Evolutionary conservation across 176 grass and related monocot genomes (phyloP), one percentile per base, ranked within the genome.

Genomic region (Microstegium vimineum): DNA sequence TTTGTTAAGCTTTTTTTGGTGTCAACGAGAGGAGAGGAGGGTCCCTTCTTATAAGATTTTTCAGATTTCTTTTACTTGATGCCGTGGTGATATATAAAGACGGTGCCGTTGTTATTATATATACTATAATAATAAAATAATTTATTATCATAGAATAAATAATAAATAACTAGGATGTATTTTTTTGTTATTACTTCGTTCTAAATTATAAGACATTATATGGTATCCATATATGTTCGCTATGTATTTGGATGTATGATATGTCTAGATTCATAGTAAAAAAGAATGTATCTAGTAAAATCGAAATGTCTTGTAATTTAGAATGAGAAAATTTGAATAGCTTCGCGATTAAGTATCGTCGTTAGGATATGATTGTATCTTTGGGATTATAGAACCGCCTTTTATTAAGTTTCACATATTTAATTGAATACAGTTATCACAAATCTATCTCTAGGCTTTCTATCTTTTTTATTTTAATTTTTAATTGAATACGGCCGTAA

Each of bases 1-100:
- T 74, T 89, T 74, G 45, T 86, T 86, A 17, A 23, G 17, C 42
- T 20, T 80, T 80, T 86, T 86, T 37, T 72, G 23, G 57, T 66
- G 76, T 56, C 84, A 74, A 56, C 46, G 64, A 34, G 74, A 41
- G 43, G 69, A 74, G 31, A 6, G 23, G 3, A 4, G 41, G 10
- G 16, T 3, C 1, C 15, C 37, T 0, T 86, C 37, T 67, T 81
- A 57, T 80, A 86, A 74, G 69, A 79, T 80, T 65, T 64, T 75
- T 49, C 0, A 1, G 25, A 73, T 49, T 64, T 68, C 7, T 35
- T 33, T 56, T 80, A 37, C 28, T 25, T 37, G 0, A 22, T 26
- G 15, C 31, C 0, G 13, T 27, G 43, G 5, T 13, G 46, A 9
- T 28, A 15, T 67, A 52, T 51, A 79, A n/a, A n/a, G 25, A 25